These are phyloP conservation scores for Chrysosporium queenslandicum DNA, from an alignment of 2,329 filamentous ascomycete genomes.

Conservation along the genomic window DNA sequence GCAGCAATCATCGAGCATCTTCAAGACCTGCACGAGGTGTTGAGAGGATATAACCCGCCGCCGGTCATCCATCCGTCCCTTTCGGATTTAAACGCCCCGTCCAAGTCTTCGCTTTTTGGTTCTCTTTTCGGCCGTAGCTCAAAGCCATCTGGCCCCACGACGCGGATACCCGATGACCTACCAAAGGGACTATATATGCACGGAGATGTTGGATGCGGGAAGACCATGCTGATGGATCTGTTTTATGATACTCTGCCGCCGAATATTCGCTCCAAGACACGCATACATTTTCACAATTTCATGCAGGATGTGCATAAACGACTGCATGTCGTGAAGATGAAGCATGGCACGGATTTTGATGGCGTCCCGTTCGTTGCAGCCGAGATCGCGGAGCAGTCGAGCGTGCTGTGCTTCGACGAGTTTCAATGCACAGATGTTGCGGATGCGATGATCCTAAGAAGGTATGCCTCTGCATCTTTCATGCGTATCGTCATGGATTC, in stretches of 20 bases:
- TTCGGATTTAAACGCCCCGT: slow-evolving; percentile 47
- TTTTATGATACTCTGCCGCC: slow-evolving; percentile 86
- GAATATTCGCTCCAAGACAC: slow-evolving; percentile 69
- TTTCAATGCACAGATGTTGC: slow-evolving; percentile 98
- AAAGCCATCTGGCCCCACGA: slow-evolving; percentile 18
- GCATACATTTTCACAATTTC: slow-evolving; percentile 98
- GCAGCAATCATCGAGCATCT: slow-evolving; percentile 77
- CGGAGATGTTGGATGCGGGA: slow-evolving; percentile 92
- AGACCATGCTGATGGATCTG: slow-evolving; percentile 99
- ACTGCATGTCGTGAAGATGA: slow-evolving; percentile 80
- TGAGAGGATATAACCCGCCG: slow-evolving; percentile 62
- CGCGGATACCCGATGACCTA: slow-evolving; percentile 57
- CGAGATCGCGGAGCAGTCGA: slow-evolving; percentile 76
- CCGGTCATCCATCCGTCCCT: slow-evolving; percentile 66
- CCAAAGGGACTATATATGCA: slow-evolving; percentile 90
- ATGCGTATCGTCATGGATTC: background rate
- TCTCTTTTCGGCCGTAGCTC: slow-evolving; percentile 33
- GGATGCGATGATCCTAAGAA: slow-evolving; percentile 91
- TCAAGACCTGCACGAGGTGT: slow-evolving; percentile 77
- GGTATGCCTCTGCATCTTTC: slow-evolving; percentile 36
- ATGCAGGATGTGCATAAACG: slow-evolving; percentile 96
- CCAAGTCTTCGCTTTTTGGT: slow-evolving; percentile 43
- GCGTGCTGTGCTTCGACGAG: slow-evolving; percentile 93
- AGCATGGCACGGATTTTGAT: slow-evolving; percentile 80
- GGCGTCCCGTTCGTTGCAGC: slow-evolving; percentile 85